Conservation (phyloP, 306 rosid species). For the Purshia tridentata region DNA sequence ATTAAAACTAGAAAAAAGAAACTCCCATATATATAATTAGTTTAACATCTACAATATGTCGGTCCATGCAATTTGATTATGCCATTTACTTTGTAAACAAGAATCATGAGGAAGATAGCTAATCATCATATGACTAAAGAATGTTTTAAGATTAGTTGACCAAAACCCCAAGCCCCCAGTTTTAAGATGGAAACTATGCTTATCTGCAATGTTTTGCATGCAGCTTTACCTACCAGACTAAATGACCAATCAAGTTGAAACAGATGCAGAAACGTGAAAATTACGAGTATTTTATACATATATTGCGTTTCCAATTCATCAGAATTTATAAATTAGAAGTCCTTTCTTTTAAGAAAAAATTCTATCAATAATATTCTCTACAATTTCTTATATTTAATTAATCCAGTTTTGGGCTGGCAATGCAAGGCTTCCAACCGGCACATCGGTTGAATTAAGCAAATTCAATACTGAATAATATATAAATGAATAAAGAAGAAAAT, state of each 20-base stretch:
- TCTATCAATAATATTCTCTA: neutral
- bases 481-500: constrained; percentile 16
- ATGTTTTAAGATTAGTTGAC: neutral
- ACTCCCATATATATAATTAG: neutral
- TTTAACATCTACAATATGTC: neutral
- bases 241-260: neutral
- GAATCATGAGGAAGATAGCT: constrained; percentile 17
- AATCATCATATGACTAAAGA: neutral
- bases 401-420: constrained; percentile 18
- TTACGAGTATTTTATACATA: neutral
- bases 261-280: constrained; percentile 3
- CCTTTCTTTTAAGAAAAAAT: neutral
- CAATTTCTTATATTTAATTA: neutral
- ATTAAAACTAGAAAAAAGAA: neutral
- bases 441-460: constrained; percentile 6
- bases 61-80: constrained; percentile 11
- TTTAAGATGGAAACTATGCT: neutral
- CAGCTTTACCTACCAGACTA: neutral
- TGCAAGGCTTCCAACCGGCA: constrained; percentile 33
- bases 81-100: constrained; percentile 19
- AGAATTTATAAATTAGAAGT: neutral
- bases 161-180: neutral
- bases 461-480: neutral
- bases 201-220: constrained; percentile 2
- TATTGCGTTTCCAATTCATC: constrained; percentile 6